These are phyloP conservation scores for Amauroascus verrucosus DNA, from an alignment of 2,329 filamentous ascomycete species.

Conservation along the genomic window DNA sequence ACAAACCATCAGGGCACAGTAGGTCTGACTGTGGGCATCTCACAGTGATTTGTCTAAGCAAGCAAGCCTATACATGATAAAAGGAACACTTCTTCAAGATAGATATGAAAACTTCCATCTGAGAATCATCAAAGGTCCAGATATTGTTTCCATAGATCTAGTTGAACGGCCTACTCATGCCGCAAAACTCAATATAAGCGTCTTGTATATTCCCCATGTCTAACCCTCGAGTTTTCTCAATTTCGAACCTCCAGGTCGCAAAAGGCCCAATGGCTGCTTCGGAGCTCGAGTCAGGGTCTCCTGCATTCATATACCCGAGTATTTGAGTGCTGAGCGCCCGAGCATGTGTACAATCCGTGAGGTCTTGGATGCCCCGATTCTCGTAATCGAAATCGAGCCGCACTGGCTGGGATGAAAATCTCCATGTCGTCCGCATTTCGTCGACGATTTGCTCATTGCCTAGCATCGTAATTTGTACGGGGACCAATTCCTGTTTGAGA, in stretches of 20 bases:
- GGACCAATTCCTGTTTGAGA: not conserved
- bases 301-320: not conserved
- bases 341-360: not conserved
- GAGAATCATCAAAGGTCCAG: too few relatives aligned
- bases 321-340: not conserved
- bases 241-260: not conserved
- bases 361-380: not conserved
- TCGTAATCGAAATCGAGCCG: not conserved
- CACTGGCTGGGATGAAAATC: conserved; percentile 1
- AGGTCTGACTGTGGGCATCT: too few relatives aligned
- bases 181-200: not conserved
- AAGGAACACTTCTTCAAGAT: too few relatives aligned
- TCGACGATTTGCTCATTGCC: not conserved
- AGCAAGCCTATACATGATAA: too few relatives aligned
- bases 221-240: not conserved
- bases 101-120: too few relatives aligned
- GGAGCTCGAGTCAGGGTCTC: not conserved
- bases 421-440: not conserved
- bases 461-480: not conserved
- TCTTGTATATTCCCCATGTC: not conserved
- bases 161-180: not conserved
- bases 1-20: too few relatives aligned
- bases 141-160: not conserved
- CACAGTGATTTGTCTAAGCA: too few relatives aligned
- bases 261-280: not conserved